Base-by-base conservation (phyloP, 352 stramenopile species). In the Phytopythium mirpurense region DNA sequence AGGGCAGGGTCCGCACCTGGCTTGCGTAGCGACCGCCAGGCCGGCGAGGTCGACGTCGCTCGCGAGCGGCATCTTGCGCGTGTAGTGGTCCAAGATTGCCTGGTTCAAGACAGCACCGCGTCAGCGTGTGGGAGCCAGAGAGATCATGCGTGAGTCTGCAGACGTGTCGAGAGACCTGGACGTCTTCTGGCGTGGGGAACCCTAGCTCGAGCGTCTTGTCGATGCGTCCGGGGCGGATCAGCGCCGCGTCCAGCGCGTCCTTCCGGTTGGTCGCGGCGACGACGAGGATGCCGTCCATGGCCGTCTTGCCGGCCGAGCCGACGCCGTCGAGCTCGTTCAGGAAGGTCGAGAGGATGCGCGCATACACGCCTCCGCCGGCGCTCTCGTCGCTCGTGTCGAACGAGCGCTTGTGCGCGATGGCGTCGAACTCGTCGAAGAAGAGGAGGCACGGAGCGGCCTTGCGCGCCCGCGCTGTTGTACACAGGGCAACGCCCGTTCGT, bases 261-360 rank as follows among this genome's bases (percentile, higher is more conserved):
- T 81, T 64, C 23, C 80, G 74, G 57, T 90, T 93, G 18, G 83
- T 91, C 11, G 83, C 83, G 2, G 80, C 80, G 19, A 93, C 63
- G 9, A 93, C 80, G 1, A 93, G 61, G 11, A 93, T 71, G 1
- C 80, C 69, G 5, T 66, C 62, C 10, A 56, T 62, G 9, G 57
- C 54, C 19, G 68, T 57, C 49, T 51, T 41, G 3, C 60, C 58
- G 15, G 49, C 69, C 18, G 27, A 63, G 26, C 79, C 81, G 24
- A 93, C 77, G 41, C 83, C 83, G 42, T 93, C 83, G 78, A 93
- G 89, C 57, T 93, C 83, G 51, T 93, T 93, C 19, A 93, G 66
- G 34, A 93, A 86, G 11, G 83, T 93, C 24, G 83, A 93, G 10
- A 93, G 57, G 6, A 93, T 81, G 44, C 83, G 80, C 10, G 80